These are phyloP conservation scores for Cladorrhinum samala DNA, from an alignment of 495 filamentous ascomycete genomes.

Conservation along the genomic window DNA sequence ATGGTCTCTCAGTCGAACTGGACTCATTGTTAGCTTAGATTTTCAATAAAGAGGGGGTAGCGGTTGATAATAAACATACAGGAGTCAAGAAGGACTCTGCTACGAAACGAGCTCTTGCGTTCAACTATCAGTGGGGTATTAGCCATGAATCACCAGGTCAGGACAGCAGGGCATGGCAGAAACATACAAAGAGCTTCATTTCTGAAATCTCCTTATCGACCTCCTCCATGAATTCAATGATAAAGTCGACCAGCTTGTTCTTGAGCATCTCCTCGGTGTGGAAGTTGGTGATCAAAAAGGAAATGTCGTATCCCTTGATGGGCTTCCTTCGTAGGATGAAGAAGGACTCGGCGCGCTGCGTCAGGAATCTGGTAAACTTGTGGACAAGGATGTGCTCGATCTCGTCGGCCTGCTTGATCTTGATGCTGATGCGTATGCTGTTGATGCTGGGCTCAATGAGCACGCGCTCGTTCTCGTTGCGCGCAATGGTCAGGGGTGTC, in stretches of 20 bases:
- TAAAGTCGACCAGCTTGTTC: slow-evolving; percentile 97
- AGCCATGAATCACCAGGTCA: not conserved
- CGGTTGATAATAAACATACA: slow-evolving; percentile 45
- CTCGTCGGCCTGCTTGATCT: slow-evolving; percentile 98
- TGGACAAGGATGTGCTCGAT: slow-evolving; percentile 96
- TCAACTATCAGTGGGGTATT: slow-evolving; percentile 56
- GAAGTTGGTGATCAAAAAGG: slow-evolving; percentile 96
- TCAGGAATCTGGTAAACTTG: slow-evolving; percentile 95
- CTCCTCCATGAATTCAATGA: slow-evolving; percentile 99
- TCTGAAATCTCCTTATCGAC: slow-evolving; percentile 99
- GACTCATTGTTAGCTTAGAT: not conserved
- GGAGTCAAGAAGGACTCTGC: slow-evolving; percentile 97
- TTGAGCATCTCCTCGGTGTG: slow-evolving; percentile 98
- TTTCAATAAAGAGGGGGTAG: not conserved
- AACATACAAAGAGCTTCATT: slow-evolving; percentile 97
- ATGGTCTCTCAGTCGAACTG: not conserved
- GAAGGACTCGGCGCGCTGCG: slow-evolving; percentile 93
- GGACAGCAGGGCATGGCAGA: not conserved
- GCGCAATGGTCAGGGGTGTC: slow-evolving; percentile 76
- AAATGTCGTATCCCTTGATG: slow-evolving; percentile 98
- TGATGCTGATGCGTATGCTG: slow-evolving; percentile 89
- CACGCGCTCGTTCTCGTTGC: slow-evolving; percentile 93
- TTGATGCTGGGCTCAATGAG: slow-evolving; percentile 94
- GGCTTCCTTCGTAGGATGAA: slow-evolving; percentile 94
- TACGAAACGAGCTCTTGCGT: slow-evolving; percentile 94